These are phyloP conservation scores for Silene uniflora DNA, from an alignment of 148 eudicot species.

Conservation along the genomic window DNA sequence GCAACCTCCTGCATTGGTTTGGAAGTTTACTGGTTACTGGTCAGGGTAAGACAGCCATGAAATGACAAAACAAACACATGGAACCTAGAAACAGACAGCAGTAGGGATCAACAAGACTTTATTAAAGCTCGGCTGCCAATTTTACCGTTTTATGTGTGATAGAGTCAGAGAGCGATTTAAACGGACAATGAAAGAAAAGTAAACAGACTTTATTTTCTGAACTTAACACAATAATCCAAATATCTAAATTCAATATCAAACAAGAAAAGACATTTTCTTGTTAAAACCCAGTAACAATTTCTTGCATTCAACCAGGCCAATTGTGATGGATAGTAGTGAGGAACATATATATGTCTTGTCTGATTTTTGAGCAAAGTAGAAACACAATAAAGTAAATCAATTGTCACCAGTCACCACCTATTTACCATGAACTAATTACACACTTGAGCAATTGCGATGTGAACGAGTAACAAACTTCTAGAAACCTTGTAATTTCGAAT, in stretches of 20 bases:
- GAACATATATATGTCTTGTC: neutral
- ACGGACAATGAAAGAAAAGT: neutral
- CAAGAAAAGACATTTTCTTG: too few relatives aligned
- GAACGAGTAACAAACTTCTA: neutral
- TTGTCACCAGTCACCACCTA: neutral
- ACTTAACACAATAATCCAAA: neutral
- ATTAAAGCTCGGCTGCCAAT: neutral
- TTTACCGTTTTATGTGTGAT: neutral
- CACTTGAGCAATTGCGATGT: neutral
- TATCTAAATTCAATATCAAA: neutral
- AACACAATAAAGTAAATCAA: neutral
- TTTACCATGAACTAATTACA: neutral
- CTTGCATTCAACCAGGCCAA: neutral
- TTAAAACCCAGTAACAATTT: too few relatives aligned
- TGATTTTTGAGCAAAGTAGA: neutral
- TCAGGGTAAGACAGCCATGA: neutral
- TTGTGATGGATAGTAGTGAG: neutral
- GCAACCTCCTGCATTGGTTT: conserved; percentile 63
- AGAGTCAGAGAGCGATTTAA: neutral
- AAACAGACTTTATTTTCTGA: neutral
- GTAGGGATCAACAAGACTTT: neutral
- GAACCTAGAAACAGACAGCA: neutral
- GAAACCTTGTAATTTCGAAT: neutral
- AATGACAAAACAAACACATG: neutral
- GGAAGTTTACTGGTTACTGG: neutral